Evolutionary conservation across 805 yeast species (phyloP), one percentile per base, ranked within the genome.

Genomic region (Pichia gijzeniarum): DNA sequence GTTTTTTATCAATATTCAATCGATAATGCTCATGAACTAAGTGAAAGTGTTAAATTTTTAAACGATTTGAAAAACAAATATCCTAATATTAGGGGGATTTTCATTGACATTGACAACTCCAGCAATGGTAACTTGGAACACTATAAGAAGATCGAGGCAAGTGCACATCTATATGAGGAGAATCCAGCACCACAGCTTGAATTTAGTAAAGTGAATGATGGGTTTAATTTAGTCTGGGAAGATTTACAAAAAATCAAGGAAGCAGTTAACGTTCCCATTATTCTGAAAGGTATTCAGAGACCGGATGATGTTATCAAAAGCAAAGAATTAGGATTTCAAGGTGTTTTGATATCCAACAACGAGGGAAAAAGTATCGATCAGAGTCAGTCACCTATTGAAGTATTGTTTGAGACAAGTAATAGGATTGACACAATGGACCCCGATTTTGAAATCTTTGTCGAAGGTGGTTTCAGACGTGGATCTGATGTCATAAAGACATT

Each of bases 1-100:
- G 81, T 84, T 54, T 88, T 95, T 89, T 79, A 78, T 60, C 96
- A 89, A 64, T 70, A 86, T 36, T 87, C 88, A 55, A 90, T 88
- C 30, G 64, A 68, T 43, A 55, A 64, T 27, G 77, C 80, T 53
- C 65, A 79, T 2, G 87, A 87, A 60, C 71, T 90, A 38, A 68
- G 70, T n/a, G 85, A 82, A 54, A 59, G 57, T 1, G 52, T 56
- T 3, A 41, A 34, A 3, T 38, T 50, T 51, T 58, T 47, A 46
- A 53, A 44, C 34, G 45, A 35, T 43, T 51, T 37, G 53, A 59
- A 40, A 57, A 63, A 31, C 65, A 82, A 40, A 47, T 58, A 33
- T 62, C 71, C 41, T 88, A 89, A 3, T 30, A 73, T 84, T 49
- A 81, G 79, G 55, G 95, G 88, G 0, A 67, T 89, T 21, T 87